Conservation (phyloP, 2,329 filamentous ascomycete species). For the Aspergillus terreus region DNA sequence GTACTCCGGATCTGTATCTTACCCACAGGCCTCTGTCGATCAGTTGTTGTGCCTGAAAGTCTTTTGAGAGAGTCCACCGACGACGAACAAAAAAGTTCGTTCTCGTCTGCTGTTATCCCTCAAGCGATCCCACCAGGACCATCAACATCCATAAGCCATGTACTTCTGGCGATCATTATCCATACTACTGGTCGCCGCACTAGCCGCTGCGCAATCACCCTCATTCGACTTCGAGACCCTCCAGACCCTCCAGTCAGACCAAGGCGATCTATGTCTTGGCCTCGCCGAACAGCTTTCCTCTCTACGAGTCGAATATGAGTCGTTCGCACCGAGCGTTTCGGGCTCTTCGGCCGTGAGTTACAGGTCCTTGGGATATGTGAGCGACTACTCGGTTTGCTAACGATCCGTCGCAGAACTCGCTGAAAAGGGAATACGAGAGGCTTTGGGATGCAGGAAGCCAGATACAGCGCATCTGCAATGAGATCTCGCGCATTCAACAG, state of each 20-base stretch:
- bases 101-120: too few relatives aligned
- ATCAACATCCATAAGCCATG: background rate
- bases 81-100: too few relatives aligned
- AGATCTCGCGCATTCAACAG: background rate
- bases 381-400: background rate
- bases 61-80: too few relatives aligned
- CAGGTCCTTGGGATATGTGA: background rate
- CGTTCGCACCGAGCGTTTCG: background rate
- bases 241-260: background rate
- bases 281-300: background rate
- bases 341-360: background rate
- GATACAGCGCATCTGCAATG: background rate
- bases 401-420: background rate
- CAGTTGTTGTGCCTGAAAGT: too few relatives aligned
- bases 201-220: background rate
- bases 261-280: background rate
- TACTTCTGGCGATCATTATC: background rate
- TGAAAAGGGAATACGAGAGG: background rate
- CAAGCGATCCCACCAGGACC: background rate
- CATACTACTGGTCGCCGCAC: background rate
- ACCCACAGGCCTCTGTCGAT: too few relatives aligned
- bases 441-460: background rate
- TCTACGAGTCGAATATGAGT: background rate
- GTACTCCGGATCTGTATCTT: too few relatives aligned
- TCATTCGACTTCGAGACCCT: background rate